phyloP scores from a whole-genome alignment of 2,329 filamentous ascomycete genomes.

The Aspergillus fijiensis region DNA sequence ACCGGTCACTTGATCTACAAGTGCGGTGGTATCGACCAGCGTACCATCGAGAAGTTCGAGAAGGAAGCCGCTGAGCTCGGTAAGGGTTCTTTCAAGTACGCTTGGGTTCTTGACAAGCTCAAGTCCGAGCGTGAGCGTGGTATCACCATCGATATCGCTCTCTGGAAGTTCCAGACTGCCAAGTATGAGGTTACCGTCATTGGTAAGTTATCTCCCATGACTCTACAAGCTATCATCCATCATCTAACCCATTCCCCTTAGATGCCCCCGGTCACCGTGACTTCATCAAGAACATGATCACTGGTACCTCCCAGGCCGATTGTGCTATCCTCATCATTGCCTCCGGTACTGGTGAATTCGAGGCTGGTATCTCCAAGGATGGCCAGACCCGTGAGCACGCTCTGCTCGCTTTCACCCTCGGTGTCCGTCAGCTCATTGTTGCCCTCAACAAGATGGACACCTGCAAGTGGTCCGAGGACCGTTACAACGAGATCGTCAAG shows the following conservation, averaged over 20 bases:
- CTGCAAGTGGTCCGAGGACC: slow-evolving; percentile 93
- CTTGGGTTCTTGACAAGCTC: slow-evolving; percentile 99
- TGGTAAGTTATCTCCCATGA: slow-evolving; percentile 56
- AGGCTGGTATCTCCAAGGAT: slow-evolving; percentile 99
- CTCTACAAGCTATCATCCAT: background rate
- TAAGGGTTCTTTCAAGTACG: slow-evolving; percentile 99
- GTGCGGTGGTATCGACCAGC: slow-evolving; percentile 99
- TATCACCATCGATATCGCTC: slow-evolving; percentile 99
- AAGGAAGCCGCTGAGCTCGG: slow-evolving; percentile 99
- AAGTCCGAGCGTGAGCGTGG: slow-evolving; percentile 99
- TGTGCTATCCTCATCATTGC: slow-evolving; percentile 99
- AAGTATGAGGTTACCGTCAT: slow-evolving; percentile 99
- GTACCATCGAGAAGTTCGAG: slow-evolving; percentile 99
- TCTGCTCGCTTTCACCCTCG: slow-evolving; percentile 98
- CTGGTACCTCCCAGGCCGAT: slow-evolving; percentile 99
- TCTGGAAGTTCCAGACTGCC: slow-evolving; percentile 99
- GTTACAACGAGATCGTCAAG: slow-evolving; percentile 99
- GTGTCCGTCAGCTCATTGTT: slow-evolving; percentile 99
- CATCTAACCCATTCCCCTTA: slow-evolving; percentile 35
- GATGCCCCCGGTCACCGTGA: slow-evolving; percentile 99
- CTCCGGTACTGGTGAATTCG: slow-evolving; percentile 99
- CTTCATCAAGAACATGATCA: slow-evolving; percentile 99
- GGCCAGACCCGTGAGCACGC: slow-evolving; percentile 99
- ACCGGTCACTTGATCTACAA: slow-evolving; percentile 99
- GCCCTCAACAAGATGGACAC: slow-evolving; percentile 99